Conservation (phyloP, 2,329 filamentous ascomycete genomes). For the Sporothrix pallida region DNA sequence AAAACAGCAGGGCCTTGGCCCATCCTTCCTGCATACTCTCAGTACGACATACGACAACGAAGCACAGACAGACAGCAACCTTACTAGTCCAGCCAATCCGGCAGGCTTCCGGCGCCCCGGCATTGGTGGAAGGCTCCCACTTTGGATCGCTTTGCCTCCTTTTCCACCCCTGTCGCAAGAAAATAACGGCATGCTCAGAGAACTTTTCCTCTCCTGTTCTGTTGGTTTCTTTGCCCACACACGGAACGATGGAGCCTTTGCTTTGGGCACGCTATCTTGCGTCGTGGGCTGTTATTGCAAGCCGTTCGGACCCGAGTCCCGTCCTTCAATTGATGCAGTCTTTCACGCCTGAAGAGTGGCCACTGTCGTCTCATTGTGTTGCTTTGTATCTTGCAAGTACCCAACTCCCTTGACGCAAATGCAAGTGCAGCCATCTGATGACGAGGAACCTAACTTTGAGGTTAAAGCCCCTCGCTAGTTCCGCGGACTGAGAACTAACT, state of each 20-base stretch:
- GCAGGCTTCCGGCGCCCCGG: slow-evolving; percentile 17
- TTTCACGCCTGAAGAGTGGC: not conserved
- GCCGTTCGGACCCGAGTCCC: slow-evolving; percentile 11
- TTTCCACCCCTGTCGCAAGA: not conserved
- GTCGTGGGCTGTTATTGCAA: too few relatives aligned
- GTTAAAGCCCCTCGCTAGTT: not conserved
- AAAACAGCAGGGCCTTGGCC: not conserved
- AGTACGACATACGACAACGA: slow-evolving; percentile 20
- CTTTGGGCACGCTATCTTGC: not conserved
- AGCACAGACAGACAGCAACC: not conserved
- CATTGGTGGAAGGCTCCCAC: slow-evolving; percentile 10
- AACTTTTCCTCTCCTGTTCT: not conserved
- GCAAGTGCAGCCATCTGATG: too few relatives aligned
- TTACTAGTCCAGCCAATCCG: not conserved
- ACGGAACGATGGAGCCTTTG: slow-evolving; percentile 5
- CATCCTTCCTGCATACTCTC: slow-evolving; percentile 16
- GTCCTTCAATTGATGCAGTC: too few relatives aligned
- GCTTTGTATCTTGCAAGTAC: too few relatives aligned
- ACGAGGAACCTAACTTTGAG: too few relatives aligned
- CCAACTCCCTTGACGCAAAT: too few relatives aligned
- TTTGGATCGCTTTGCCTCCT: not conserved
- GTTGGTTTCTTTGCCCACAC: not conserved
- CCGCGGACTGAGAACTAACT: not conserved
- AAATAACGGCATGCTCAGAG: not conserved
- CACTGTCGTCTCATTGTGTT: not conserved